Evolutionary conservation across 192 early-diverging fungal genomes (phyloP).

Genomic region (Kickxella alabastrina): DNA sequence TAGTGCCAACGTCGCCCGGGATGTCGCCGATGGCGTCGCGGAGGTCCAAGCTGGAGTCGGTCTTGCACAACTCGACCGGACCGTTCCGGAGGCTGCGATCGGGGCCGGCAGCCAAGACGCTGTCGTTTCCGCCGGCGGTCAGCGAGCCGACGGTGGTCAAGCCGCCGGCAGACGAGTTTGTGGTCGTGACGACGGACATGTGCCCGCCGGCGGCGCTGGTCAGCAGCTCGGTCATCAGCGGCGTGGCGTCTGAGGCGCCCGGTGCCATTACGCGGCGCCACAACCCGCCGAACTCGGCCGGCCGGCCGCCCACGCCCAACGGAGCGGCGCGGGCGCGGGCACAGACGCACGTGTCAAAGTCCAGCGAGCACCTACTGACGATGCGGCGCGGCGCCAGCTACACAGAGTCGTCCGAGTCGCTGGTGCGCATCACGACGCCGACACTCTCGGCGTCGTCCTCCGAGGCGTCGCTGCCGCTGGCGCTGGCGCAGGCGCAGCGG

Average conservation of each 20-base stretch:
- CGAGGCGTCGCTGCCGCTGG: constrained; percentile 42
- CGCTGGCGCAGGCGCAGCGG: constrained; percentile 1
- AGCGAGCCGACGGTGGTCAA: constrained; percentile 10
- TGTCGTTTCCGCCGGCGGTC: constrained; percentile 40
- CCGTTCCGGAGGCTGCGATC: constrained; percentile 43
- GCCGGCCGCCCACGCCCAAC: background rate
- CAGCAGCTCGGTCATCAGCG: constrained; percentile 49
- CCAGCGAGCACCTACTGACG: constrained; percentile 26
- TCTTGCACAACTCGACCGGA: constrained; percentile 36
- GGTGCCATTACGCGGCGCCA: no score
- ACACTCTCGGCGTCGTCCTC: constrained; percentile 49
- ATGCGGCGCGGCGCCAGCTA: constrained; percentile 15
- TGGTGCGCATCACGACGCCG: constrained; percentile 41
- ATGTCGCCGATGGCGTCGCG: constrained; percentile 18
- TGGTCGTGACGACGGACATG: constrained; percentile 49
- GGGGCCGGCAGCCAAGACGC: constrained; percentile 24
- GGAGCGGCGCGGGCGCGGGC: constrained; percentile 27
- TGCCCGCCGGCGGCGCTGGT: constrained; percentile 47
- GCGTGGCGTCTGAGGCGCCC: constrained; percentile 27
- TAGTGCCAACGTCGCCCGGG: constrained; percentile 9
- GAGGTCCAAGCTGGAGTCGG: constrained; percentile 41
- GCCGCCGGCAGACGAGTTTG: constrained; percentile 36
- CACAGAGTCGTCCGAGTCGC: constrained; percentile 38
- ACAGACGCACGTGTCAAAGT: constrained; percentile 35
- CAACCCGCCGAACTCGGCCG: background rate